Evolutionary conservation across 345 rosid genomes (phyloP), one percentile per base, ranked within the genome.

Genomic region (Eucalyptus caleyi): DNA sequence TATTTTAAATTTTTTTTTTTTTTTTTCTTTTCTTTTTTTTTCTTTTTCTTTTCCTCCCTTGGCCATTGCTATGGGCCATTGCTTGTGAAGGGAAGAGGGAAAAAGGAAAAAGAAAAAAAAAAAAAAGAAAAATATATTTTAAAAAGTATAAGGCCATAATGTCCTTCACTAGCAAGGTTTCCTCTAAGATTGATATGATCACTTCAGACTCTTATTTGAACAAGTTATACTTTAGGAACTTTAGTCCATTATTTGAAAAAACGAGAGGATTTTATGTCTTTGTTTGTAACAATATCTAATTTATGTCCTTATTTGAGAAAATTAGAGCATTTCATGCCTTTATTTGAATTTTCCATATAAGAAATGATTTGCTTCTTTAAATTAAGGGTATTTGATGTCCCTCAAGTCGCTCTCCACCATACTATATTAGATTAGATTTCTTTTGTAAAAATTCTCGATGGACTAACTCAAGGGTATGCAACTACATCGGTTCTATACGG

Each of bases 211-310:
- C 5, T 53, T 53, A 19, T 53, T 53, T 53, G 1, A 53, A 53
- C 0, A 53, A 21, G 0, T 53, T 19, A 0, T 1, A 53, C 59
- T 19, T 19, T 1, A 53, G 0, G 0, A 3, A 53, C 24, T 19
- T 53, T 6, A 19, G 9, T 3, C 8, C 1, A 4, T 53, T 21
- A 53, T 21, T 53, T 53, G 26, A 53, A 4, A 21, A 53, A 53
- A 53, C 0, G 5, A 53, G 0, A 1, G 1, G 4, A 53, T 2
- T 53, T 53, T 21, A 8, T 21, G 59, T 4, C 4, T 0, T 53
- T 8, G 2, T 53, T 53, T 53, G 11, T 19, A 53, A 53, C 9
- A 53, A 8, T 53, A 53, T 53, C 0, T 53, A 53, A 19, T 19
- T 8, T 53, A 53, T 19, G 59, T 53, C 2, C 0, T 53, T 19